Percentiles rank a stretch among this genome's conserved stretches.
phyloP scores from a whole-genome alignment of 441 rosid genomes.

The Cnidoscolus chayamansa region DNA sequence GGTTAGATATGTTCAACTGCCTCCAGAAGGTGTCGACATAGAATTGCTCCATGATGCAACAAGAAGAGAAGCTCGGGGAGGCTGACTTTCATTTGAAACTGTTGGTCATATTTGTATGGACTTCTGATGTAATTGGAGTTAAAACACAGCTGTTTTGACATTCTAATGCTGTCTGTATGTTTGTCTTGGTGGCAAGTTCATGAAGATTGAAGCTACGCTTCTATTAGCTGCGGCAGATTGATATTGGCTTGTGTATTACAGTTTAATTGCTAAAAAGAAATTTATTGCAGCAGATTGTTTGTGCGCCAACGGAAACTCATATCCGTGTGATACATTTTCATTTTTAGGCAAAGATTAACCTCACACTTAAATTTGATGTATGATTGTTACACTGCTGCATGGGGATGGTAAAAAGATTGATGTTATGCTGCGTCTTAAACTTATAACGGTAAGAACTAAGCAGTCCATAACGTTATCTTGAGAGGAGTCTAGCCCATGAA shows the following conservation, averaged over 20 bases:
- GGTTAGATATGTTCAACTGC: slow-evolving; percentile 92
- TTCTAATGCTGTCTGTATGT: slow-evolving; percentile 17
- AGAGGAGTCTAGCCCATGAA: too few relatives aligned
- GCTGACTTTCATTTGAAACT: slow-evolving; percentile 36
- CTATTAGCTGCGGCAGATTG: not conserved
- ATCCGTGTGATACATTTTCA: not conserved
- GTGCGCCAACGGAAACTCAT: not conserved
- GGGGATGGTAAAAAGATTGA: too few relatives aligned
- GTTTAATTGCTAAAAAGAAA: slow-evolving; percentile 1
- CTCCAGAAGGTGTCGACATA: slow-evolving; percentile 92
- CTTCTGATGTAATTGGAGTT: slow-evolving; percentile 22
- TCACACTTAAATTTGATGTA: not conserved
- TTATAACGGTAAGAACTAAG: too few relatives aligned
- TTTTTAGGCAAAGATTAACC: not conserved
- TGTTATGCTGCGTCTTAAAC: too few relatives aligned
- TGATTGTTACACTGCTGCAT: too few relatives aligned
- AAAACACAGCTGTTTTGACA: slow-evolving; percentile 21
- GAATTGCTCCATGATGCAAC: slow-evolving; percentile 97
- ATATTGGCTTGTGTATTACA: slow-evolving; percentile 12
- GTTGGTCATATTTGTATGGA: slow-evolving; percentile 24
- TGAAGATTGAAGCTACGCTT: slow-evolving; percentile 5
- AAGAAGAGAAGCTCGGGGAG: slow-evolving; percentile 98
- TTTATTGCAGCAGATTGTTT: not conserved
- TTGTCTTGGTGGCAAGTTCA: slow-evolving; percentile 4
- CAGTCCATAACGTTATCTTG: too few relatives aligned